Conservation (phyloP, 2,329 filamentous ascomycete species). For the Byssochlamys sp. region DNA sequence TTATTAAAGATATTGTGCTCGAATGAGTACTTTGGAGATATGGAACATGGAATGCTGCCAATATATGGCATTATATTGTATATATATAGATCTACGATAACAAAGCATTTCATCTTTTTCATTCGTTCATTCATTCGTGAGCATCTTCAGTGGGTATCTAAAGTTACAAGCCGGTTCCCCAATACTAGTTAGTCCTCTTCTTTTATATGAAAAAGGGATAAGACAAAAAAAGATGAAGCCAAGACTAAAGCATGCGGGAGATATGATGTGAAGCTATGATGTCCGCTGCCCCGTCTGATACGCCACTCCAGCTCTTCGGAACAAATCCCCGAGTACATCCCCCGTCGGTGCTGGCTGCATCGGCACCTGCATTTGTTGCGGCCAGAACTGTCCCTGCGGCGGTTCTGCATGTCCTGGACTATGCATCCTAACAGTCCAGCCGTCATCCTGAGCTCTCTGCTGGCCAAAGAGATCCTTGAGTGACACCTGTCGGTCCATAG, state of each 20-base stretch:
- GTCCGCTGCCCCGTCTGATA: conserved; percentile 15
- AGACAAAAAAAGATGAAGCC: not conserved
- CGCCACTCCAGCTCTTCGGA: conserved; percentile 33
- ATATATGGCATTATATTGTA: not conserved
- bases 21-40: not conserved
- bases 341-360: conserved; percentile 9
- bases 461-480: conserved; percentile 48
- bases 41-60: not conserved
- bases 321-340: conserved; percentile 35
- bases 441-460: conserved; percentile 44
- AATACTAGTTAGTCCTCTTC: not conserved
- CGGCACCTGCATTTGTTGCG: conserved; percentile 8
- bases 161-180: conserved; percentile 5
- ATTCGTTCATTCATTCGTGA: conserved; percentile 4
- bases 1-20: not conserved
- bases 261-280: not conserved
- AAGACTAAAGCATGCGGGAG: not conserved
- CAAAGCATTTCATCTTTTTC: conserved; percentile 1
- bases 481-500: conserved; percentile 46
- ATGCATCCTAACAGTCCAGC: conserved; percentile 42
- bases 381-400: conserved; percentile 11
- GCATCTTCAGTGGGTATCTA: conserved; percentile 16
- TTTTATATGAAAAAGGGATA: not conserved
- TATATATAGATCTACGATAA: conserved; percentile 1
- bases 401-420: conserved; percentile 16